Conservation (phyloP, 306 rosid genomes). For the Canavalia ensiformis region DNA sequence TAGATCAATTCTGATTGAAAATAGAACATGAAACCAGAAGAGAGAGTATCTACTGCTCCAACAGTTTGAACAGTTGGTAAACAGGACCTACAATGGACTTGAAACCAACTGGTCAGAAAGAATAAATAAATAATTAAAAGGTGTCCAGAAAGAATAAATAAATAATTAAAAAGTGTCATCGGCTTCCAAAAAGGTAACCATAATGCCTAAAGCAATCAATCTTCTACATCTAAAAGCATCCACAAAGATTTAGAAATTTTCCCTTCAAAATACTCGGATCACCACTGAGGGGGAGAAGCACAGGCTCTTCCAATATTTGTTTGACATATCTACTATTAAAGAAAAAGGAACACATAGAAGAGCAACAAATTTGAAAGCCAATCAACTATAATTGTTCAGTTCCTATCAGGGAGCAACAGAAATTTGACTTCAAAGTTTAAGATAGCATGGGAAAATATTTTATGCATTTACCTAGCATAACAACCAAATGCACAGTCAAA, state of each 20-base stretch:
- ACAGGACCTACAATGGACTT: neutral
- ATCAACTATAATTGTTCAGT: conserved; percentile 17
- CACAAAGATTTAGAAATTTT: neutral
- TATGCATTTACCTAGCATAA: conserved; percentile 12
- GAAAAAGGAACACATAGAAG: conserved; percentile 1
- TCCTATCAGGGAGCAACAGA: neutral
- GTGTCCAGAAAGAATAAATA: too few relatives aligned
- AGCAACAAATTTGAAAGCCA: conserved; percentile 21
- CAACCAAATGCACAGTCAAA: neutral
- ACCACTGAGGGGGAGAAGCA: neutral
- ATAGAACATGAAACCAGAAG: too few relatives aligned
- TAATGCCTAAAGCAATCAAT: neutral
- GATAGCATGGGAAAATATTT: neutral
- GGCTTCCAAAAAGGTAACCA: neutral
- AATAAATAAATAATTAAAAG: neutral
- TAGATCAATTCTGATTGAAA: too few relatives aligned
- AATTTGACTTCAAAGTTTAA: conserved; percentile 24
- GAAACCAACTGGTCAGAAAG: neutral
- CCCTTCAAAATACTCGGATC: neutral
- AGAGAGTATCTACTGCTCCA: neutral
- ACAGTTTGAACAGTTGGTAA: neutral
- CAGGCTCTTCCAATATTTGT: conserved; percentile 29
- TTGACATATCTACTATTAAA: conserved; percentile 1
- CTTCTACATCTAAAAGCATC: neutral
- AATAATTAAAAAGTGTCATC: neutral